Evolutionary conservation across 257 asterid genomes (phyloP), one percentile per base, ranked within the genome.

Genomic region (Agastache rugosa): DNA sequence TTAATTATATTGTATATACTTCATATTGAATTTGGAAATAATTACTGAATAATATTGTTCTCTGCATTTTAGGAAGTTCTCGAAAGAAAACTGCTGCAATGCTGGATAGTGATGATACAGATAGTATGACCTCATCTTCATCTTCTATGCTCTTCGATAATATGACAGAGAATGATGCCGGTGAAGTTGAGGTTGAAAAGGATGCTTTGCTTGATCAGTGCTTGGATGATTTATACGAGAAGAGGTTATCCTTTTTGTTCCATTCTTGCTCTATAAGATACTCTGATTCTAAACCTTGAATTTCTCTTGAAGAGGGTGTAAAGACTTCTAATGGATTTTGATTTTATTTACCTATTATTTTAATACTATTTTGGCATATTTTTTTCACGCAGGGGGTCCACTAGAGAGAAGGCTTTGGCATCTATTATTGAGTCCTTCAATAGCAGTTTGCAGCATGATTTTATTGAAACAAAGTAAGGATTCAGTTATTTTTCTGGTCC

Each of bases 51-150:
- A 51, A 48, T 6, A 74, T 69, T 71, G 67, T 64, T 81, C n/a
- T 60, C 69, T 66, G 35, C 6, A 23, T 78, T 64, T 11, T 48
- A 94, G 98, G 82, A 82, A 94, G 87, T 83, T 86, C 96, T 56
- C 92, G 82, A 37, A 91, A 88, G 85, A 94, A 88, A 86, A 84
- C 45, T 82, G 91, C 88, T 73, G 90, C 84, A 1, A 83, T 90
- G 93, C 82, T 94, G 70, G 98, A 94, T 82, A 82, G 88, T n/a
- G 97, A 93, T 78, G 98, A 94, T 71, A 79, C 92, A 0, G 95
- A 79, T 77, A 94, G 98, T 75, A 25, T 87, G 80, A 85, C 90
- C 79, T 94, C 97, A 7, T 83, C 98, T 6, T 67, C 97, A 8
- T 88, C 97, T 16, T 83, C 97, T 47, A 62, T 74, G 75, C 87